A percentile compares a stretch with the other conserved stretches of the same genome.
Evolutionary conservation across 345 rosid species (phyloP).

Genomic region (Acer yangbiense): DNA sequence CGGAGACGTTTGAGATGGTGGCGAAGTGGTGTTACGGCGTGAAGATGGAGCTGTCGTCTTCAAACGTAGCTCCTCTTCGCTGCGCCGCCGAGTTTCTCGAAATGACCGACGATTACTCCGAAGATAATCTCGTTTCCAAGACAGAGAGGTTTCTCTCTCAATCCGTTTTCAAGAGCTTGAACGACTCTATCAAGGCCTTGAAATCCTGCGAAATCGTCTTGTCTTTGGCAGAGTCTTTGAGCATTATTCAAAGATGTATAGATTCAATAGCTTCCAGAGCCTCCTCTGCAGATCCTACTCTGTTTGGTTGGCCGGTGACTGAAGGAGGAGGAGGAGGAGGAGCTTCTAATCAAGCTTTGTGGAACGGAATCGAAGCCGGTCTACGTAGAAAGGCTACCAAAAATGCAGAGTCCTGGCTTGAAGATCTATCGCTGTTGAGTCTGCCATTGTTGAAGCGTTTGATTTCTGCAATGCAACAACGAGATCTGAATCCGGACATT

Average conservation of each 20-base stretch:
- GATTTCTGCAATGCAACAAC: constrained; percentile 60
- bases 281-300: constrained; percentile 63
- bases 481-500: constrained; percentile 60
- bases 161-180: constrained; percentile 65
- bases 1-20: constrained; percentile 81
- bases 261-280: constrained; percentile 66
- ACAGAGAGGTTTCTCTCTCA: constrained; percentile 71
- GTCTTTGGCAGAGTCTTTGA: constrained; percentile 54
- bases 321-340: constrained; percentile 38
- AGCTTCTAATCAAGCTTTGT: constrained; percentile 39
- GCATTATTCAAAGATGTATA: constrained; percentile 64
- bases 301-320: constrained; percentile 94
- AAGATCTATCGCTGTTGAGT: constrained; percentile 63
- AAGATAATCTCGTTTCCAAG: constrained; percentile 70
- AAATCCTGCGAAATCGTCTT: constrained; percentile 74
- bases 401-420: constrained; percentile 60
- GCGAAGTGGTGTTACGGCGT: constrained; percentile 97
- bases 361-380: constrained; percentile 59
- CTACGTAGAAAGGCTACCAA: constrained; percentile 39
- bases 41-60: constrained; percentile 69
- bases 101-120: constrained; percentile 85
- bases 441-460: constrained; percentile 55
- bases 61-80: constrained; percentile 72
- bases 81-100: constrained; percentile 89
- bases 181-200: constrained; percentile 71